Evolutionary conservation across 169 alveolate species (phyloP), one percentile per base, ranked within the genome.

Genomic region (Plasmodium vinckei): DNA sequence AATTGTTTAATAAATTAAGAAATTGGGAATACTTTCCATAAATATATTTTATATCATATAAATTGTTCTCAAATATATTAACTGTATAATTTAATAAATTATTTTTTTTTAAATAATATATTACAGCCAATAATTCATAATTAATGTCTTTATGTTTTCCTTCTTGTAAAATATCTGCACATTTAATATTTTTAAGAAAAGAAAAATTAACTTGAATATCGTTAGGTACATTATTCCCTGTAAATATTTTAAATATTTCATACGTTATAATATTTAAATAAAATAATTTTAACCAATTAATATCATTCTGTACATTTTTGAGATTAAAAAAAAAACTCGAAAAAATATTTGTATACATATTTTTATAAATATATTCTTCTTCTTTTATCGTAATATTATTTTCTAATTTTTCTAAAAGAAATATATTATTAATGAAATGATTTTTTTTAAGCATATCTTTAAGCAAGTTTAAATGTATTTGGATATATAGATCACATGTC

Each of bases 391-490:
- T n/a, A 54, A 27, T 23, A 47, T 25, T 59, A n/a, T 65, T 65
- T 51, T 67, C 61, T n/a, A 79, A 51, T 65, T 67, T 67, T 54
- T 67, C 79, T 54, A 67, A 53, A 9, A 79, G 9, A 53, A 61
- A 53, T 27, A 33, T 51, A 4, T 53, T 21, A 46, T 67, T 47
- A n/a, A 79, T 79, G 19, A 44, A 67, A n/a, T 79, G 53, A 57
- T 51, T 65, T 70, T 51, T 44, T 79, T 69, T 79, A 59, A 79
- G 65, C 21, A 79, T 25, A 79, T 79, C 56, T 67, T 79, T 57
- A 23, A 79, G 51, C 33, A 79, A 61, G 42, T 79, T 69, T 9
- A 79, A 65, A 27, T 79, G 89, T 10, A 54, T 19, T 17, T n/a
- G 72, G 1, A 67, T 79, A 47, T 79, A 79, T 27, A 79, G 5